Conservation (phyloP, 176 grass and related monocot genomes). For the Thinopyrum elongatum region DNA sequence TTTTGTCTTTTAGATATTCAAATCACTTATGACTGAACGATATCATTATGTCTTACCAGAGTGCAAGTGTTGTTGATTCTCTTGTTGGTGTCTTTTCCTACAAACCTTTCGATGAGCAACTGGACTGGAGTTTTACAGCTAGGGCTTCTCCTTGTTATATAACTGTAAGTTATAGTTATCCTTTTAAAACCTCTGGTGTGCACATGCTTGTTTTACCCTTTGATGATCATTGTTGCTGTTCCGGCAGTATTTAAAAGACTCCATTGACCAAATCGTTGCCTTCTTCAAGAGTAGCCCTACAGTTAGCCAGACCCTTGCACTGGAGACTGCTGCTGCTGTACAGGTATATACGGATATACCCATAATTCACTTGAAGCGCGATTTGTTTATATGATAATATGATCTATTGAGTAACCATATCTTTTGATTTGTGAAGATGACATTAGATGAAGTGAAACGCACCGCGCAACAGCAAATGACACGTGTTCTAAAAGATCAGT, state of each 20-base stretch:
- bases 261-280: conserved; percentile 73
- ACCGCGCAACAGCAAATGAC: conserved; percentile 94
- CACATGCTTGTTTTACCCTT: conserved; percentile 10
- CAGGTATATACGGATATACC: conserved; percentile 71
- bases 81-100: conserved; percentile 83
- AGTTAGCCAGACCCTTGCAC: conserved; percentile 80
- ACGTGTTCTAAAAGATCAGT: conserved; percentile 74
- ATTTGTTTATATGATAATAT: conserved; percentile 16
- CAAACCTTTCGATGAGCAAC: conserved; percentile 82
- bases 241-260: conserved; percentile 85
- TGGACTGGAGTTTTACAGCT: conserved; percentile 97
- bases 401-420: conserved; percentile 12
- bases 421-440: conserved; percentile 65
- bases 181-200: conserved; percentile 3
- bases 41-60: conserved; percentile 46
- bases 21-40: neutral
- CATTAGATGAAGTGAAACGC: conserved; percentile 90
- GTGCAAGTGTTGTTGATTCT: conserved; percentile 73
- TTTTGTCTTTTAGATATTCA: conserved; percentile 14
- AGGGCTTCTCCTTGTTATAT: conserved; percentile 96
- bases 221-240: conserved; percentile 31
- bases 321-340: conserved; percentile 92
- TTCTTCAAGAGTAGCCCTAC: conserved; percentile 95
- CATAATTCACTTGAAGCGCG: conserved; percentile 30
- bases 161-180: conserved; percentile 72